Base-by-base conservation (phyloP, 768 basidiomycete species). In the Xerocomellus intermedius region DNA sequence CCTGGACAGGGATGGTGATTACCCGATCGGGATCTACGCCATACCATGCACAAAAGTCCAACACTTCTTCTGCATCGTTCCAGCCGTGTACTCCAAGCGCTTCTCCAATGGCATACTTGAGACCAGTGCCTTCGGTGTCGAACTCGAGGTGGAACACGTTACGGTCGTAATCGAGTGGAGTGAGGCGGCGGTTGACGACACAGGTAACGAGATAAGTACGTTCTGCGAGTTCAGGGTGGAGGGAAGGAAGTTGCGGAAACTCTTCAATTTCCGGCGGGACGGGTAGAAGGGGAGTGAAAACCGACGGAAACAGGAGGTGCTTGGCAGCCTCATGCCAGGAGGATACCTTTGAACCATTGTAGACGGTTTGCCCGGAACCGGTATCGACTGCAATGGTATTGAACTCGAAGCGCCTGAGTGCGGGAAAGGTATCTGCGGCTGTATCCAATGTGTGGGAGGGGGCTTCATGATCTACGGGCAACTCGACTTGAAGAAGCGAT, bases 71-170 rank as follows among this genome's bases (percentile, higher is more conserved):
- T 39, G 82, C 82, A 67, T 98, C 94, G 71, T 99, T 98, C 94
- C 95, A 98, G 8, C 97, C 97, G 69, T 99, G 94, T 41, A 98
- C 79, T 42, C 95, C 97, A 38, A 99, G 85, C 13, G 97, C 97
- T 74, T 98, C 97, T 53, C 97, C 97, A 52, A 98, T 93, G 35
- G 84, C 86, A 72, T 99, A 99, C 73, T 89, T 93, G 58, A 99
- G 80, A 9, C 94, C 94, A 22, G 97, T 99, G 32, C 91, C 91
- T 26, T 82, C 76, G 3, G 91, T 93, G 69, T 94, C 85, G 68
- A 99, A 95, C 76, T 98, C 97, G 62, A 99, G 81, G 75, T 99
- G 97, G 80, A 98, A 98, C 32, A 99, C 94, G 73, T 99, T 98
- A 62, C 97, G 91, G 72, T 98, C 90, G 74, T 99, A 99, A 58